phyloP scores from a whole-genome alignment of 345 rosid species.

The Brassica nigra region DNA sequence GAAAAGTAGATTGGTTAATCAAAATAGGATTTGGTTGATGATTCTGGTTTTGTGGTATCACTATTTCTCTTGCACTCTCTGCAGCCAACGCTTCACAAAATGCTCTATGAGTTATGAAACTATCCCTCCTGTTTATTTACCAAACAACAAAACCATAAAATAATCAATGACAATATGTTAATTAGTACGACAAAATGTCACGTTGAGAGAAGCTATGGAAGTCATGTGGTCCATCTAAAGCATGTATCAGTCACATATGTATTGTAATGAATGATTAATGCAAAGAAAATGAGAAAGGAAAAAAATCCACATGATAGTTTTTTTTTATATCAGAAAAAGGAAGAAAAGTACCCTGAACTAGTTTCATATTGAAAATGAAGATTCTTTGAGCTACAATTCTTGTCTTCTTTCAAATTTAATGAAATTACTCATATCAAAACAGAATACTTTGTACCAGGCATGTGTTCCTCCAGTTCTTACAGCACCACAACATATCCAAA shows the following conservation, averaged over 20 bases:
- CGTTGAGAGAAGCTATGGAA: background rate
- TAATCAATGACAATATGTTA: background rate
- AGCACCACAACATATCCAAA: slow-evolving; percentile 15
- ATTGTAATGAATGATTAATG: slow-evolving; percentile 21
- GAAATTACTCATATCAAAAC: slow-evolving; percentile 40
- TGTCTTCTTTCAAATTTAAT: slow-evolving; percentile 41
- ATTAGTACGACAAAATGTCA: background rate
- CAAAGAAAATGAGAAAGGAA: slow-evolving; percentile 6
- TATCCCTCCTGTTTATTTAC: background rate
- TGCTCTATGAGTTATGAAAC: background rate
- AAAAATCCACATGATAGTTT: background rate
- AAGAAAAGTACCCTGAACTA: slow-evolving; percentile 38
- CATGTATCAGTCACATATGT: background rate
- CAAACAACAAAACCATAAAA: background rate
- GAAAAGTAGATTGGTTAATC: background rate
- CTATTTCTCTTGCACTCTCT: background rate
- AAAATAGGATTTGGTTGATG: background rate
- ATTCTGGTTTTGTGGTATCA: background rate
- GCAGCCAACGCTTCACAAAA: background rate
- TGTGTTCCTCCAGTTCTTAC: slow-evolving; percentile 38
- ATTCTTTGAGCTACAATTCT: slow-evolving; percentile 43
- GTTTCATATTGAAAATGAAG: slow-evolving; percentile 43
- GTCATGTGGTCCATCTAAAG: background rate
- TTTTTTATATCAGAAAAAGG: background rate
- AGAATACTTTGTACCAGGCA: slow-evolving; percentile 42